Base-by-base conservation (phyloP, 2,329 filamentous ascomycete genomes). In the Claviceps sp. region DNA sequence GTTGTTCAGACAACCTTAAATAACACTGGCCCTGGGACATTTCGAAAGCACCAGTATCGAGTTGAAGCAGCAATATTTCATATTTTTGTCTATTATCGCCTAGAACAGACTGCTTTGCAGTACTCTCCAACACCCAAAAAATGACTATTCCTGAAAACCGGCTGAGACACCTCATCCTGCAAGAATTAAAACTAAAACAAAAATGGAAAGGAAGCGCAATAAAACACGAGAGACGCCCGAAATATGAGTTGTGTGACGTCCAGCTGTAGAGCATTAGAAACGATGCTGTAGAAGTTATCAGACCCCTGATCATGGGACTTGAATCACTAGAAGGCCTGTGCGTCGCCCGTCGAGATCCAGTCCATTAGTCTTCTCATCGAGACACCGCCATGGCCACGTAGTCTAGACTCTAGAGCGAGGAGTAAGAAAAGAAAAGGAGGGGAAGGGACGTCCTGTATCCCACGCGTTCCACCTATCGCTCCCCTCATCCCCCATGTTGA, bases 51-150 rank as follows among this genome's bases (percentile, higher is more conserved):
- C 19, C 45, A 47, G 30, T 10, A 1, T 19, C 5, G 34, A 13
- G 19, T 47, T 3, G 4, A 19, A 30, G 11, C 37, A 2, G n/a
- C 19, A 34, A 57, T 59, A 60, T 57, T 60, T 56, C 34, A 39
- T 38, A 14, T 39, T 3, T 13, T 14, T 48, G 44, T 50, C 44
- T 50, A 40, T 50, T 44, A 53, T 34, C 8, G 34, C 24, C 16
- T 37, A 19, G 19, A 24, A 16, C 30, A 17, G 48, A 39, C 47
- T 51, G 30, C 44, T 43, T 51, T 34, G 43, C 43, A 53, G 26
- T 47, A 44, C 30, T 38, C 48, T 37, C 39, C 37, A 34, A 48
- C 26, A 44, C 38, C 52, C 30, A 47, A 53, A 52, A 41, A 53
- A 41, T n/a, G 17, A 39, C 44, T 51, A 45, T 48, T 47, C 48